Base-by-base conservation (phyloP, 331 rosid species). In the Malus hybrid region DNA sequence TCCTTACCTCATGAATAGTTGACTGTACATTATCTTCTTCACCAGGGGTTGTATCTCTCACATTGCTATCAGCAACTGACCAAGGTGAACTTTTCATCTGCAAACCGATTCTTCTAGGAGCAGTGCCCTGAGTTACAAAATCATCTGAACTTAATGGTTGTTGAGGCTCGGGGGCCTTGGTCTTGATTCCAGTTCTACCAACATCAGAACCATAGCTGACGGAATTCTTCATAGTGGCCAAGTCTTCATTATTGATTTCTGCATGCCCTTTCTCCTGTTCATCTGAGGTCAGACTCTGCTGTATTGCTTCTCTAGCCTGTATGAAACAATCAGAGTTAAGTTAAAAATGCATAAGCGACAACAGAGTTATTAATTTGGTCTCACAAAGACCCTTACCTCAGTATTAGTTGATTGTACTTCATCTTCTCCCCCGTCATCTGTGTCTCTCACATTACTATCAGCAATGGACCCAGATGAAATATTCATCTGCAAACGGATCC, bases 361-460 rank as follows among this genome's bases (percentile, higher is more conserved):
- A 6, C 57, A 52, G 60, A 33, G 28, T 72, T 58, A 36, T 7
- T 14, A 36, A 13, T 5, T 20, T 44, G 36, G 58, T 39, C 67
- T 46, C 68, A 60, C 34, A 64, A 66, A 50, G 66, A 67, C 12
- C n/a, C 44, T 73, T 84, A 81, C 88, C 83, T 46, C 79, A 2
- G 73, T 71, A 68, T 56, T 12, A 22, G 81, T 34, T 39, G 88
- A 81, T 67, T 72, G 70, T 36, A 69, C 77, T 78, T 81, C 83
- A 18, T 75, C 83, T 78, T 75, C 82, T 70, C 66, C 83, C 20
- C 44, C 64, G 20, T 61, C 15, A 53, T 9, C 55, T 55, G 39
- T 18, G 7, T 62, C 62, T 34, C 72, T 36, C 44, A 28, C 78
- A 56, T 71, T 63, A 28, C 30, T 33, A 66, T 62, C 68, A 22